These are phyloP conservation scores for Chaetomidium leptoderma DNA, from an alignment of 495 filamentous ascomycete genomes.

Conservation along the genomic window DNA sequence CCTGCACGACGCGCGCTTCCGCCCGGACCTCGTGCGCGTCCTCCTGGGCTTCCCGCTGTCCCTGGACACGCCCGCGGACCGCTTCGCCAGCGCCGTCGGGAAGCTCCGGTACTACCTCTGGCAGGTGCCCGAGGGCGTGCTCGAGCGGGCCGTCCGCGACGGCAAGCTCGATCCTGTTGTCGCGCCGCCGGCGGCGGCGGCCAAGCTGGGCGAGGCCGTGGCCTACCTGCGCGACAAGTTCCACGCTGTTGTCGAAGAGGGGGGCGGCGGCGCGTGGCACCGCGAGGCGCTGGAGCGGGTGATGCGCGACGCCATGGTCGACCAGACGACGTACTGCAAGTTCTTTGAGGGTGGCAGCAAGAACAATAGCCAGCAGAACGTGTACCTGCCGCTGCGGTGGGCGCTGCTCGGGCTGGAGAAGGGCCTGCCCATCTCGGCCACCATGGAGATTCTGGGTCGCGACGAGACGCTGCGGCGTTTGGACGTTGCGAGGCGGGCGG, in stretches of 20 bases:
- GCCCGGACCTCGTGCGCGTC: not conserved
- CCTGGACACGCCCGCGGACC: not conserved
- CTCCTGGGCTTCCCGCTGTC: not conserved
- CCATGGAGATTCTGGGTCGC: slow-evolving; percentile 61
- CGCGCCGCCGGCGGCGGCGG: too few species aligned
- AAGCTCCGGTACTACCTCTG: slow-evolving; percentile 64
- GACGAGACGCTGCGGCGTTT: slow-evolving; percentile 56
- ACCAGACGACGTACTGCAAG: not conserved
- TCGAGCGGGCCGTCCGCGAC: not conserved
- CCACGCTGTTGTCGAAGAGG: not conserved
- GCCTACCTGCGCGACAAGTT: not conserved
- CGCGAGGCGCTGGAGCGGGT: not conserved
- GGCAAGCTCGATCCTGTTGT: not conserved
- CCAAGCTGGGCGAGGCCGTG: not conserved
- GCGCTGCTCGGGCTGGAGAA: slow-evolving; percentile 53
- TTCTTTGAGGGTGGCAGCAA: slow-evolving; percentile 26
- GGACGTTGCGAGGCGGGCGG: slow-evolving; percentile 15
- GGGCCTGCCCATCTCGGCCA: slow-evolving; percentile 56
- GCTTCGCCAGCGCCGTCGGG: slow-evolving; percentile 46
- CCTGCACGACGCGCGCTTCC: not conserved
- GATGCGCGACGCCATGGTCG: not conserved
- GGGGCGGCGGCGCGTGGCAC: slow-evolving; percentile 14
- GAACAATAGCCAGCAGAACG: slow-evolving; percentile 41
- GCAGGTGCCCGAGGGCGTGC: slow-evolving; percentile 27
- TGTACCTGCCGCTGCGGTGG: slow-evolving; percentile 62